Conservation (phyloP, 345 rosid genomes). For the Citrus cavaleriei region DNA sequence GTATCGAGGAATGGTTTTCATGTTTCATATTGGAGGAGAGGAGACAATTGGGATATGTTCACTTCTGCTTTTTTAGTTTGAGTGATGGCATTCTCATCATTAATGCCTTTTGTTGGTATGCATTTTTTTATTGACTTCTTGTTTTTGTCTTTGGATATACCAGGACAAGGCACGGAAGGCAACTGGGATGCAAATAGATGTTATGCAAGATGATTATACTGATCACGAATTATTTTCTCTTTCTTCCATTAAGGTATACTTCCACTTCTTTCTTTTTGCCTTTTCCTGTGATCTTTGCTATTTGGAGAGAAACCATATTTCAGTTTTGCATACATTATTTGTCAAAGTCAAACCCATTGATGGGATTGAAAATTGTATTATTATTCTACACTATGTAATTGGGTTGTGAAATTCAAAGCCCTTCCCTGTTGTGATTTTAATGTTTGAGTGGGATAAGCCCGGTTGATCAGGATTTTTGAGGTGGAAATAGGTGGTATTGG, state of each 20-base stretch:
- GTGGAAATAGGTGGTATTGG: neutral
- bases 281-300: neutral
- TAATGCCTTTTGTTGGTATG: neutral
- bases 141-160: constrained; percentile 9
- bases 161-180: constrained; percentile 90
- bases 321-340: neutral
- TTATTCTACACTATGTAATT: neutral
- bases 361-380: neutral
- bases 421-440: neutral
- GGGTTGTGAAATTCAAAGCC: neutral
- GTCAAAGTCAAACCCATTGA: neutral
- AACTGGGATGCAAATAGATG: constrained; percentile 76
- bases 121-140: neutral
- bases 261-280: neutral
- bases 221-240: constrained; percentile 89
- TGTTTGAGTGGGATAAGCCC: neutral
- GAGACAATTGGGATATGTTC: neutral
- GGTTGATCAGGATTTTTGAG: neutral
- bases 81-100: neutral
- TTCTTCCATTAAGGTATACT: constrained; percentile 75
- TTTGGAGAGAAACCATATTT: neutral
- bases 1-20: neutral
- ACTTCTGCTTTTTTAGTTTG: neutral
- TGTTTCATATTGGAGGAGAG: neutral
- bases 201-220: constrained; percentile 68